These are phyloP conservation scores for Porodaedalea pini DNA, from an alignment of 1,284 basidiomycete genomes.

Conservation along the genomic window DNA sequence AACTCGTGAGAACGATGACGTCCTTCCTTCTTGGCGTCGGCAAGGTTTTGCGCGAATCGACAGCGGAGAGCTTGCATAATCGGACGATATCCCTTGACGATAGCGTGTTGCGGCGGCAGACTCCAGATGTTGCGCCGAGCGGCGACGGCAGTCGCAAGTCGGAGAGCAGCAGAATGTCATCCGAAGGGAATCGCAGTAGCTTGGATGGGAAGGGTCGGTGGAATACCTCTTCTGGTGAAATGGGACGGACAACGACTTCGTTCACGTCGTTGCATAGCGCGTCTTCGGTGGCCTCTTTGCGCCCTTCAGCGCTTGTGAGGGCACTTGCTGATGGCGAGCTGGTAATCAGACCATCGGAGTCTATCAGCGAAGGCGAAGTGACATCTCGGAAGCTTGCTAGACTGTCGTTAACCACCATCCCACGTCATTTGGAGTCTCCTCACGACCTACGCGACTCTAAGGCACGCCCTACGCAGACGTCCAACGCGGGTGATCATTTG, in stretches of 20 bases:
- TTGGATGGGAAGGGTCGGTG: constrained; percentile 55
- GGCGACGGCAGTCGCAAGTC: constrained; percentile 29
- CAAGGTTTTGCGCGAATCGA: constrained; percentile 57
- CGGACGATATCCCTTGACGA: constrained; percentile 43
- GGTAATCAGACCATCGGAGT: background rate
- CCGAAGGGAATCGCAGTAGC: constrained; percentile 48
- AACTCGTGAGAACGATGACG: constrained; percentile 69
- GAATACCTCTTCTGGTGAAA: constrained; percentile 36
- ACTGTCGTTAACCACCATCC: constrained; percentile 4
- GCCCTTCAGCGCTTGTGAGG: background rate
- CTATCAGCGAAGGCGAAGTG: constrained; percentile 2
- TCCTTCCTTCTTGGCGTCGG: constrained; percentile 70
- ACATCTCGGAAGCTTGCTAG: constrained; percentile 5
- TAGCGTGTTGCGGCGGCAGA: constrained; percentile 26
- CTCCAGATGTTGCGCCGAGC: constrained; percentile 25
- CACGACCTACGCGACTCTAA: constrained; percentile 11
- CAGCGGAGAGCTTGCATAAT: constrained; percentile 32
- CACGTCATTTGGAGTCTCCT: constrained; percentile 8
- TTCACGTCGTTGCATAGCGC: constrained; percentile 17
- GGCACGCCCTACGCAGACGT: background rate
- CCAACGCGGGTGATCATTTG: background rate
- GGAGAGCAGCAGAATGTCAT: constrained; percentile 29
- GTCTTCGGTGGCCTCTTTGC: constrained; percentile 13
- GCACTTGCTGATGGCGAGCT: constrained; percentile 5
- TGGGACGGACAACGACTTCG: constrained; percentile 12